These are phyloP conservation scores for Claviceps citrina DNA, from an alignment of 2,329 filamentous ascomycete genomes.

Conservation along the genomic window DNA sequence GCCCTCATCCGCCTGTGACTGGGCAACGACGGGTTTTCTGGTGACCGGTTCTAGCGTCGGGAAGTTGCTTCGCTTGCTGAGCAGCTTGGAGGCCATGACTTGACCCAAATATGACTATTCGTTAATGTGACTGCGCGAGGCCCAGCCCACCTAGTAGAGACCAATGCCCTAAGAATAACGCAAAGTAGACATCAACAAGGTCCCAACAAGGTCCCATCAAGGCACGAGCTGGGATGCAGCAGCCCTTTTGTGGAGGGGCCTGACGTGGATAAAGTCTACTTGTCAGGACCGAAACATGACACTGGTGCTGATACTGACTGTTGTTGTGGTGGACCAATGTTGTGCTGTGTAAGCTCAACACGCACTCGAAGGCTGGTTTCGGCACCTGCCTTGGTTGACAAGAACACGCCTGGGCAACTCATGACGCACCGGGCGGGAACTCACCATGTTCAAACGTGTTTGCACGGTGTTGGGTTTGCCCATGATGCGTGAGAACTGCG, in stretches of 20 bases:
- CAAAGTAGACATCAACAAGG: background rate
- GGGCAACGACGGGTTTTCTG: background rate
- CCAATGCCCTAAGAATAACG: background rate
- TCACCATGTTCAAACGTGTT: background rate
- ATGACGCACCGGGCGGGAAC: background rate
- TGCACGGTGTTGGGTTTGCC: background rate
- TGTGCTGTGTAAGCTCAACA: background rate
- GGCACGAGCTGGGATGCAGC: conserved; percentile 1
- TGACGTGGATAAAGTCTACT: background rate
- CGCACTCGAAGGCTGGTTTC: background rate
- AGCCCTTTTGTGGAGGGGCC: background rate
- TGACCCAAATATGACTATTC: background rate
- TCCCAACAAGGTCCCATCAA: too few relatives aligned
- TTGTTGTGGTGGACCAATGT: background rate
- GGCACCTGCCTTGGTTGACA: background rate
- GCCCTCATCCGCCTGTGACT: background rate
- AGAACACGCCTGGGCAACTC: too few relatives aligned
- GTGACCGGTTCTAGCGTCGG: conserved; percentile 10
- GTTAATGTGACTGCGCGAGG: background rate
- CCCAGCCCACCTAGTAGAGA: background rate
- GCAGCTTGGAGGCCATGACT: conserved; percentile 14
- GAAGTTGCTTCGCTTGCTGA: conserved; percentile 14
- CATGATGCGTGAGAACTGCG: background rate
- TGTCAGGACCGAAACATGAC: conserved; percentile 1
- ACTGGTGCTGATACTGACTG: background rate